A percentile compares a stretch with the other conserved stretches of the same genome.
phyloP scores from a whole-genome alignment of 371 early-diverging fungal genomes.

The Parasitella parasitica region DNA sequence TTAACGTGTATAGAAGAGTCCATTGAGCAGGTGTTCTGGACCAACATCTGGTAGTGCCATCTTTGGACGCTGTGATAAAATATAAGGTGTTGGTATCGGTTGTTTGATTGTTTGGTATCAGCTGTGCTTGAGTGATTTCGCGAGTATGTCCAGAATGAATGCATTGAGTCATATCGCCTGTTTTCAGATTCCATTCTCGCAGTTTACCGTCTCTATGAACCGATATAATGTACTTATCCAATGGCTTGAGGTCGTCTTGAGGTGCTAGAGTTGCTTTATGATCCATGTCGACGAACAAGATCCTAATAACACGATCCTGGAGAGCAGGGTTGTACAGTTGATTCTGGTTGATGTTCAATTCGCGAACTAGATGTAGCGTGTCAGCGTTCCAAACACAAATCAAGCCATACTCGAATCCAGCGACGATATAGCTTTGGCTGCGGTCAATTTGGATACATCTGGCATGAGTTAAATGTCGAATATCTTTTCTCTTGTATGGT shows the following conservation, averaged over 20 bases:
- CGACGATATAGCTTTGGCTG: conserved; percentile 29
- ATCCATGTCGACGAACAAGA: neutral
- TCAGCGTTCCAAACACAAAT: conserved; percentile 34
- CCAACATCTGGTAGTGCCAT: conserved; percentile 38
- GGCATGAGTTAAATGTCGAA: neutral
- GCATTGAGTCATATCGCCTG: conserved; percentile 35
- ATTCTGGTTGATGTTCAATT: conserved; percentile 4
- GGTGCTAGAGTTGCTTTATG: neutral
- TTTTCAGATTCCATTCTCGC: conserved; percentile 37
- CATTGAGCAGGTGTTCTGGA: conserved; percentile 26
- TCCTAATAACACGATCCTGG: neutral
- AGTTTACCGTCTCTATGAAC: conserved; percentile 36
- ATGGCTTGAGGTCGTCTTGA: neutral
- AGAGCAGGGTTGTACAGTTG: neutral
- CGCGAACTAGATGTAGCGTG: conserved; percentile 20
- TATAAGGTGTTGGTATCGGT: neutral
- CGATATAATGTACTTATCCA: conserved; percentile 8
- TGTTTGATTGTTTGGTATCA: conserved; percentile 12
- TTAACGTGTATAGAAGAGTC: conserved; percentile 28
- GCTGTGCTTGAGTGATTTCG: conserved; percentile 24
- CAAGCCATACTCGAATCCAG: conserved; percentile 38
- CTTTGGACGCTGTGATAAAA: conserved; percentile 36
- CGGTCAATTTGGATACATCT: conserved; percentile 31
- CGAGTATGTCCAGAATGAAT: conserved; percentile 21
- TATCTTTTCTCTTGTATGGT: neutral